Evolutionary conservation across 768 basidiomycete genomes (phyloP).

Genomic region (Phaeolepiota aurea): DNA sequence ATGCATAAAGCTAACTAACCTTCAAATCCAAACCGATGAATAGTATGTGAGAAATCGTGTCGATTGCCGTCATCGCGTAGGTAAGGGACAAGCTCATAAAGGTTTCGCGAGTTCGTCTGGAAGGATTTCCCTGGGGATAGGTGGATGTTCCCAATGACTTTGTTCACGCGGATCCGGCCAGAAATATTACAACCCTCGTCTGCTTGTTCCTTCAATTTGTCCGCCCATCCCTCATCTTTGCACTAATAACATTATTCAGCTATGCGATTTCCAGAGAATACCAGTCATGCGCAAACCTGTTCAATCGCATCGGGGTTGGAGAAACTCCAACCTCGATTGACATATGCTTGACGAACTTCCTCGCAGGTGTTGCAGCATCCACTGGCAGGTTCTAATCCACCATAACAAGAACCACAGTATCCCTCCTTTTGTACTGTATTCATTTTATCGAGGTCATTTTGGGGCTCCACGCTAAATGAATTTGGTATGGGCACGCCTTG

Average conservation of each 20-base stretch:
- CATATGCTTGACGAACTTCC: conserved; percentile 84
- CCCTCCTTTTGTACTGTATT: conserved; percentile 47
- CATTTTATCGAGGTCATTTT: conserved; percentile 82
- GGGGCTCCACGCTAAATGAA: conserved; percentile 51
- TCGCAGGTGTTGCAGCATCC: conserved; percentile 98
- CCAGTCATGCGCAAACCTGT: conserved; percentile 49
- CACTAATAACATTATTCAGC: conserved; percentile 44
- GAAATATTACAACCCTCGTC: conserved; percentile 92
- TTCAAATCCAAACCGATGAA: conserved; percentile 77
- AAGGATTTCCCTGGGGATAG: conserved; percentile 94
- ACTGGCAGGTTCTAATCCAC: conserved; percentile 61
- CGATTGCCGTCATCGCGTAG: conserved; percentile 79
- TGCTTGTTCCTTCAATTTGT: conserved; percentile 86
- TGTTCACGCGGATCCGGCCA: conserved; percentile 91
- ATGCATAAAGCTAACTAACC: conserved; percentile 19
- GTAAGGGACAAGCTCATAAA: conserved; percentile 91
- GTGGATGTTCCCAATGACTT: conserved; percentile 93
- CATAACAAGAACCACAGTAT: conserved; percentile 96
- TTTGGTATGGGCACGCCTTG: conserved; percentile 52
- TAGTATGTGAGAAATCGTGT: conserved; percentile 89
- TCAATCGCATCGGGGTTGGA: conserved; percentile 83
- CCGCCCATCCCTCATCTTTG: conserved; percentile 88
- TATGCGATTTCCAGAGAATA: background rate
- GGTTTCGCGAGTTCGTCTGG: conserved; percentile 72
- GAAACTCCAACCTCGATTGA: conserved; percentile 94